Evolutionary conservation across 305 asterid genomes (phyloP), one percentile per base, ranked within the genome.

Genomic region (Ilex paraguariensis): DNA sequence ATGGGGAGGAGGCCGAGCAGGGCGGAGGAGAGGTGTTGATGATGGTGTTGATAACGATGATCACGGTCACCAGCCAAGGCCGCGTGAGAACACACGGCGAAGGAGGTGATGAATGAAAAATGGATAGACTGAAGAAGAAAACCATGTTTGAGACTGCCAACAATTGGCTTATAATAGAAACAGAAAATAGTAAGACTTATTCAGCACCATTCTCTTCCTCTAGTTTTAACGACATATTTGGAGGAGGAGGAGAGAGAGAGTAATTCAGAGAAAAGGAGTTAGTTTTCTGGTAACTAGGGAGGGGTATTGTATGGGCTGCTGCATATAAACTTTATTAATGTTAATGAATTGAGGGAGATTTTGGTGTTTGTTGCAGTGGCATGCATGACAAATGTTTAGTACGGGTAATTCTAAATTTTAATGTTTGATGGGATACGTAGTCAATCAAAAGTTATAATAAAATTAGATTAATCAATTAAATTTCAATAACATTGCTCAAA

Each of bases 51-150:
- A 45, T 53, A 40, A 64, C 31, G 61, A 46, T 55, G 51, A 64
- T 33, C 53, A 31, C 64, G 57, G 36, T 64, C 79, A 79, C 87
- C 85, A 67, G 78, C 77, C 75, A 74, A 78, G 68, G 88, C 96
- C 87, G 92, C 84, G 90, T 82, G 82, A 64, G 63, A 70, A 67
- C 78, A 70, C 80, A 65, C 75, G 81, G 72, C 66, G 70, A 31
- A 75, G 66, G 69, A 63, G 72, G 80, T 68, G 80, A 69, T 56
- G 13, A 63, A 59, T 59, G 58, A 56, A 58, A 67, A 46, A 55
- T 36, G 57, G 28, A 45, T 51, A 57, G 31, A 42, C 36, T 61
- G 64, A 64, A 70, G 74, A 73, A 69, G 69, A 71, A 70, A 70
- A 68, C 13, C 63, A 58, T 62, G 45, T 57, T 33, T 64, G 77